Evolutionary conservation across 257 asterid genomes (phyloP).

Genomic region (Datura wrightii): DNA sequence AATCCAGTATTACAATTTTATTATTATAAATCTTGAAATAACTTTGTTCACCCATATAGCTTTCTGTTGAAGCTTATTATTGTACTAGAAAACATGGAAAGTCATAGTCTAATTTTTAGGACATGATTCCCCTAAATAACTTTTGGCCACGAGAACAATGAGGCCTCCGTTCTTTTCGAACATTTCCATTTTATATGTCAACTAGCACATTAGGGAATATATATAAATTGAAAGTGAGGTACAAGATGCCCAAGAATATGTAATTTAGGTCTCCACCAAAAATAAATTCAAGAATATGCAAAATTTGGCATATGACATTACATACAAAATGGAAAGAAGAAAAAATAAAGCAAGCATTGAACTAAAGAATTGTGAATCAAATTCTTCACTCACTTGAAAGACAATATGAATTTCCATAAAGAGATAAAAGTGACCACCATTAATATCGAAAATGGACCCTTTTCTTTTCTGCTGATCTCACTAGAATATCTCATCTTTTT

Average conservation of each 20-base stretch:
- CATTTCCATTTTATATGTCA: constrained; percentile 18
- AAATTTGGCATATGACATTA: constrained; percentile 3
- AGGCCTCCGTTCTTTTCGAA: constrained; percentile 6
- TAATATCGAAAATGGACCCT: not conserved
- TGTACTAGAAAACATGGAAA: not conserved
- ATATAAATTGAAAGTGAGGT: constrained; percentile 17
- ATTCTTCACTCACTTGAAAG: constrained; percentile 19
- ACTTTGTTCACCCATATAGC: no score
- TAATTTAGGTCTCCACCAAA: not conserved
- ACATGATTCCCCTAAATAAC: not conserved
- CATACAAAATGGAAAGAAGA: not conserved
- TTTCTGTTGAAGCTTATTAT: not conserved
- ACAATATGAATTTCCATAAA: not conserved
- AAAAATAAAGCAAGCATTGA: not conserved
- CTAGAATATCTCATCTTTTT: not conserved
- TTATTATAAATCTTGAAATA: no score
- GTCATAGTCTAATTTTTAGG: not conserved
- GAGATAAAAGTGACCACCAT: not conserved
- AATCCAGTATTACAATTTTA: no score
- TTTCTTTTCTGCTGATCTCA: constrained; percentile 6
- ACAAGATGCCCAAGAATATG: not conserved
- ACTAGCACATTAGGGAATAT: not conserved
- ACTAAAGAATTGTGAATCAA: constrained; percentile 8
- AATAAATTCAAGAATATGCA: constrained; percentile 2
- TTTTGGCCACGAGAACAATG: constrained; percentile 10